Base-by-base conservation (phyloP, 2,329 filamentous ascomycete species). In the Diaporthe citriasiana region DNA sequence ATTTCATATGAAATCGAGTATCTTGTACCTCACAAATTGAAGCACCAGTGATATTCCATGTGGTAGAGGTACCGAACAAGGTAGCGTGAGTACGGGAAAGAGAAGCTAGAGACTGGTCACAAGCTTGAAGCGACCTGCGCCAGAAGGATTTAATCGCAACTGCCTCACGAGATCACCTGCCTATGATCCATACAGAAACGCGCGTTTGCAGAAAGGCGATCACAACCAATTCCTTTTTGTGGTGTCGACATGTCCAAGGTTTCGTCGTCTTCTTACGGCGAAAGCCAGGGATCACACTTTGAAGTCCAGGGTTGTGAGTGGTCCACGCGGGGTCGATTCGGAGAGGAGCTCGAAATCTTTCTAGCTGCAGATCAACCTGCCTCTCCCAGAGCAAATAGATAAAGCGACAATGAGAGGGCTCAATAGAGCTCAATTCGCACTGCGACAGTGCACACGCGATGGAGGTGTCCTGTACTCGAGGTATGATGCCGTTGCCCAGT, bases 341-440 rank as follows among this genome's bases (percentile, higher is more conserved):
- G 56, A 40, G 56, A 53, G 25, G 56, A 53, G 17, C 25, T 55
- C 13, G 7, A 42, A n/a, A 53, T 38, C 56, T 71, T 33, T 8
- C 47, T 5, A 12, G 13, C 25, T 53, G 70, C 45, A 35, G 12
- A 38, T 10, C 53, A 53, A 42, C 33, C 51, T 8, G 27, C 53
- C 53, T 12, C 42, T 25, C 12, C 10, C 38, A 35, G 4, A 35
- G 7, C 42, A 45, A 51, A 35, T n/a, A 45, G 51, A 40, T 30
- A 19, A 22, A 66, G 60, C 50, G 30, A 69, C 38, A n/a, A 75
- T 75, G 74, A 71, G 47, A 57, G 71, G 71, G 35, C 55, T 75
- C 8, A 73, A 69, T 30, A 66, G 66, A 63, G 68, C 71, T 30
- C 74, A 74, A 4, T 38, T 25, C 6, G 74, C 72, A 40, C 60